phyloP scores from a whole-genome alignment of 768 basidiomycete genomes.

The Lyophyllum decastes region DNA sequence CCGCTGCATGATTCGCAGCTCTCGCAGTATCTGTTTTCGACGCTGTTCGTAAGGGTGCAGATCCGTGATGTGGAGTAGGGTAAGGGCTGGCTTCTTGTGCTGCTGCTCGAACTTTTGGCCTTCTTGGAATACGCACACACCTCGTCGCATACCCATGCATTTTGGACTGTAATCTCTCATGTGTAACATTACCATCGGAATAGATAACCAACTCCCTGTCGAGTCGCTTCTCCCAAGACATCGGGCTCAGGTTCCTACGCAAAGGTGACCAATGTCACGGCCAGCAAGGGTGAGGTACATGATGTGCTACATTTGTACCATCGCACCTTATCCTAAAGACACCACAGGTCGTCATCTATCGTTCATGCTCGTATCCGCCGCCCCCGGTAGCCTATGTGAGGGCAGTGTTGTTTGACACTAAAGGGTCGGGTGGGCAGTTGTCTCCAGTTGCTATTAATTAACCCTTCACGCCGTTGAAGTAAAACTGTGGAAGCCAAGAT shows the following conservation, averaged over 20 bases:
- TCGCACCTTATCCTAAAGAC: no score
- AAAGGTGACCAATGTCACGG: no score
- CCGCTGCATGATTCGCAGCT: conserved; percentile 88
- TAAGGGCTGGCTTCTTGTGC: neutral
- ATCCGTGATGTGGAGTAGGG: conserved; percentile 32
- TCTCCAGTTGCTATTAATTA: no score
- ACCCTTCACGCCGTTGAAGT: no score
- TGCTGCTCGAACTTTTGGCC: neutral
- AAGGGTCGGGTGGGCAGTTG: no score
- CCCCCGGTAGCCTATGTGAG: no score
- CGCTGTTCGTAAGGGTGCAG: conserved; percentile 78
- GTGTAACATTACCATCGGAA: neutral
- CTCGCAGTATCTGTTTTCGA: conserved; percentile 89
- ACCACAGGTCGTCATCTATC: no score
- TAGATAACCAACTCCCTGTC: neutral
- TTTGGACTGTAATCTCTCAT: neutral
- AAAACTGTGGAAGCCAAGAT: no score
- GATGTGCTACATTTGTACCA: no score
- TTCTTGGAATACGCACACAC: neutral
- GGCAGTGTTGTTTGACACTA: no score
- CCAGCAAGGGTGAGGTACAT: no score
- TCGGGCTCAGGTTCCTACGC: neutral
- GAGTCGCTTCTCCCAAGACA: neutral
- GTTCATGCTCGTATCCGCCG: no score
- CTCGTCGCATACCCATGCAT: neutral